Conservation (phyloP, 768 basidiomycete genomes). For the Amanita rimosa region DNA sequence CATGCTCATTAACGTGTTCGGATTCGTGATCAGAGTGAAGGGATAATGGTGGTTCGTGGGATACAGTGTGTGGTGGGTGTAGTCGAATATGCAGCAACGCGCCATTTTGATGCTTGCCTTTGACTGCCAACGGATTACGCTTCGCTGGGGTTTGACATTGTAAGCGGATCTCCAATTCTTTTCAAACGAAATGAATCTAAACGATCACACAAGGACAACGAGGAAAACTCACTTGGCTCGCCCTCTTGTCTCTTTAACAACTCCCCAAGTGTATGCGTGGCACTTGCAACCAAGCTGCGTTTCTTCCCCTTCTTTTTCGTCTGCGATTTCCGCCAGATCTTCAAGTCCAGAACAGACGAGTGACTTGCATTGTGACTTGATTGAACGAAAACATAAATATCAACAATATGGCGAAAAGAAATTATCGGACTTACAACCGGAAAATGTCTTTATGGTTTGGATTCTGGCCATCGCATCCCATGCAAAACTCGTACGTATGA, state of each 20-base stretch:
- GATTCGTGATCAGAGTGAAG: not conserved
- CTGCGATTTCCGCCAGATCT: slow-evolving; percentile 44
- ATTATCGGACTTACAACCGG: slow-evolving; percentile 37
- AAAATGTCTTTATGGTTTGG: slow-evolving; percentile 48
- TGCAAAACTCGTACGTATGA: slow-evolving; percentile 38
- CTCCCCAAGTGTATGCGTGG: slow-evolving; percentile 40
- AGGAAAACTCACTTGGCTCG: slow-evolving; percentile 29
- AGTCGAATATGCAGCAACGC: slow-evolving; percentile 19
- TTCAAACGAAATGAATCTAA: slow-evolving; percentile 3
- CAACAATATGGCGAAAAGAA: not conserved
- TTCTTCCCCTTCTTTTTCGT: slow-evolving; percentile 57
- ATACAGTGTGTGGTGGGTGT: slow-evolving; percentile 11
- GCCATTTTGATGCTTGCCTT: slow-evolving; percentile 32
- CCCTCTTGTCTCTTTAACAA: slow-evolving; percentile 35
- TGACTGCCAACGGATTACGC: slow-evolving; percentile 17
- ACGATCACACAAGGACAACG: not conserved
- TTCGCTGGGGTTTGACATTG: slow-evolving; percentile 26
- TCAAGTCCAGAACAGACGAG: slow-evolving; percentile 36
- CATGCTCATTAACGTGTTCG: not conserved
- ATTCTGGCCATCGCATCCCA: slow-evolving; percentile 63
- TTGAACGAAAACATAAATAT: not conserved
- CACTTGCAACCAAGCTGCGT: slow-evolving; percentile 41
- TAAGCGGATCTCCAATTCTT: slow-evolving; percentile 34
- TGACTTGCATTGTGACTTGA: slow-evolving; percentile 27
- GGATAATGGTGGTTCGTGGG: not conserved